Base-by-base conservation (phyloP, 306 rosid genomes). In the Potentilla sterilis region DNA sequence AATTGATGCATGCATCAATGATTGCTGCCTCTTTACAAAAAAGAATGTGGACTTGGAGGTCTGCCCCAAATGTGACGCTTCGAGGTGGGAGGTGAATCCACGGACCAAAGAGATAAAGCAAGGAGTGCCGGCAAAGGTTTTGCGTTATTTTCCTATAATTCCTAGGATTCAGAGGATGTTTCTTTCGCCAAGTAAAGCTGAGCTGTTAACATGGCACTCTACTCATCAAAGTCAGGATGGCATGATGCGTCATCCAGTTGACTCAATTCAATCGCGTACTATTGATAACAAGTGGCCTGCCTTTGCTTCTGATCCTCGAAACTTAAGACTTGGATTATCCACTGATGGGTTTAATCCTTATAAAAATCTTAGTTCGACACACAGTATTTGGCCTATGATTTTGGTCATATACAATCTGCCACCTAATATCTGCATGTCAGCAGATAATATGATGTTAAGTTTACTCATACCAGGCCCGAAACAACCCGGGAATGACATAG, bases 221-320 rank as follows among this genome's bases (percentile, higher is more conserved):
- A 64, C 69, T 15, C 69, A 64, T n/a, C 69, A 64, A 2, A 38
- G 32, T 64, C 28, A 38, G 19, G 69, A 64, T 64, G 46, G 69
- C 14, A 38, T 37, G 47, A 37, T 64, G 47, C 14, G 28, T 1
- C 69, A 64, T 64, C 47, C 47, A 4, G 69, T 38, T 38, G 69
- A 64, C 69, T 37, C 69, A 8, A 15, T 64, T n/a, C 10, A 4
- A 38, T 64, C 47, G 69, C 41, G 2, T 9, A 8, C 1, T 0
- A 9, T 64, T 8, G 47, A 64, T 9, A 7, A 8, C 1, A 38
- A 38, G 0, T 64, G 69, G 28, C 69, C 46, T 9, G 18, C 4
- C 9, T 64, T 64, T 18, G 47, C 69, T 2, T 4, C 13, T 64
- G 69, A 64, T 7, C 28, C 69, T 16, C 3, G 47, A 64, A 64